Base-by-base conservation (phyloP, 371 early-diverging fungal genomes). In the Nematocida sp. region DNA sequence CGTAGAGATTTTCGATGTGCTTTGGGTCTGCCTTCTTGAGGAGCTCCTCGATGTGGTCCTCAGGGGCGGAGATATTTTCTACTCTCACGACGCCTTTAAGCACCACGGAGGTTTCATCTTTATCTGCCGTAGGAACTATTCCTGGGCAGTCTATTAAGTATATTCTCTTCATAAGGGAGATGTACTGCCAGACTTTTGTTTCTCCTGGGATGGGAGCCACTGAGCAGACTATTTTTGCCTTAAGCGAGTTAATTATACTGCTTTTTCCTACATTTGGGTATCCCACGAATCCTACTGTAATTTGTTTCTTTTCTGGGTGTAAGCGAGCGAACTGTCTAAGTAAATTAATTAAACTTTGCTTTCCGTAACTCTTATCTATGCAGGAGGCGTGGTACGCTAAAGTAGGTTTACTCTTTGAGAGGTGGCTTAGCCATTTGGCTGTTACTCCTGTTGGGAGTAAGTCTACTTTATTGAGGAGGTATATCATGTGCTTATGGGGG, bases 121-220 rank as follows among this genome's bases (percentile, higher is more conserved):
- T 94, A 2, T 90, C 88, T 79, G 93, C 93, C 32, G 92, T 90
- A 60, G 91, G 92, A 35, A 97, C 96, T 49, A 98, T 90, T 79
- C 99, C 99, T 18, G 99, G 99, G 82, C 95, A 98, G 84, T 98
- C 99, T 80, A 98, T 95, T 36, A 98, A 86, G 80, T 95, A 96
- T 77, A 97, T 94, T 77, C 93, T 90, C 82, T 92, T 92, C 89
- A 92, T 96, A 77, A 98, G 87, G 13, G 96, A 92, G 59, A 98
- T 93, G 83, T 97, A 97, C 84, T 97, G 99, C 97, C 97, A 98
- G 67, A 93, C 92, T 86, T 95, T 98, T 65, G 99, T 98, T 83
- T 98, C 95, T 55, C 99, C 99, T 35, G 99, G 95, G 66, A 97
- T 88, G 1, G 99, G 99, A 11, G 99, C 99, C 18, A 95, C 95